A percentile compares a stretch with the other conserved stretches of the same genome.
These are phyloP conservation scores for Rubia yunnanensis DNA, from an alignment of 257 asterid species.

Conservation along the genomic window DNA sequence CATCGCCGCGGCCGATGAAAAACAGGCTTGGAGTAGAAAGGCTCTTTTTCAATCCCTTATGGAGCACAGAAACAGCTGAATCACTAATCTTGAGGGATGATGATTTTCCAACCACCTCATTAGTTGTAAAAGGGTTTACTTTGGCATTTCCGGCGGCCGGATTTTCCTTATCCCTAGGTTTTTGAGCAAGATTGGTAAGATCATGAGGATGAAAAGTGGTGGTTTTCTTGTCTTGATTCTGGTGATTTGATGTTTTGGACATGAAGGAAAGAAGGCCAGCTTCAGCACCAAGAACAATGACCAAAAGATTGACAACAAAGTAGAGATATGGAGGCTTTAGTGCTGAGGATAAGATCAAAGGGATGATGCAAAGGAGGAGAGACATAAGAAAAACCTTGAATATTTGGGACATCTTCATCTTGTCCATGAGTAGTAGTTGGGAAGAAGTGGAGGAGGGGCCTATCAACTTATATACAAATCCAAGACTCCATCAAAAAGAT, in stretches of 20 bases:
- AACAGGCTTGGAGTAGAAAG: slow-evolving; percentile 34
- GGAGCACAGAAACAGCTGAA: neutral
- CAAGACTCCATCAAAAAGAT: neutral
- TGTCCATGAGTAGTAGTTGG: slow-evolving; percentile 1
- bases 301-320: slow-evolving; percentile 43
- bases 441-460: slow-evolving; percentile 6
- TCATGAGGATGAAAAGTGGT: no score
- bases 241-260: slow-evolving; percentile 15
- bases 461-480: slow-evolving; percentile 6
- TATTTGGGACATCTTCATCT: slow-evolving; percentile 24
- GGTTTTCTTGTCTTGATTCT: slow-evolving; percentile 9
- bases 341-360: slow-evolving; percentile 37
- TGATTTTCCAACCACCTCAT: slow-evolving; percentile 16
- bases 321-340: slow-evolving; percentile 38
- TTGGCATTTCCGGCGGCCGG: neutral
- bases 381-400: slow-evolving; percentile 27
- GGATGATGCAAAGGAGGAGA: slow-evolving; percentile 30
- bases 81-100: slow-evolving; percentile 16
- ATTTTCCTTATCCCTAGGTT: neutral
- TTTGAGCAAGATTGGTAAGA: neutral
- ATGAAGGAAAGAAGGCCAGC: slow-evolving; percentile 55
- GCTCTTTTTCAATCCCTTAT: slow-evolving; percentile 13
- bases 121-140: no score
- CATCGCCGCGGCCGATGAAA: slow-evolving; percentile 26
- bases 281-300: slow-evolving; percentile 46